A percentile compares a stretch with the other conserved stretches of the same genome.
Evolutionary conservation across 192 early-diverging fungal species (phyloP).

Genomic region (Phlyctochytrium bullatum): DNA sequence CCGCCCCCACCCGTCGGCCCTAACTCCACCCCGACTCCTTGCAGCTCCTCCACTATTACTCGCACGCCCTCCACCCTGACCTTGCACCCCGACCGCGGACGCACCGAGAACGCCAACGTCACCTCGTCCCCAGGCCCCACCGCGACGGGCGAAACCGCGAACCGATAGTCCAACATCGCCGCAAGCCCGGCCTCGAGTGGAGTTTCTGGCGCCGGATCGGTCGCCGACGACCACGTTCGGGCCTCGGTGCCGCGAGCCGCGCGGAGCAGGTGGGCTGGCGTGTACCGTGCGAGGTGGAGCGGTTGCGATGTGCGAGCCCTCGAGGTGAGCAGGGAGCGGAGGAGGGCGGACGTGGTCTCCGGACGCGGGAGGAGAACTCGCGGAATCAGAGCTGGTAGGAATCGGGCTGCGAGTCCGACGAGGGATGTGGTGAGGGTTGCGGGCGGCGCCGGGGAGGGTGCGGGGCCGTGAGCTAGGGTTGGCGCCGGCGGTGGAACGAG

Average conservation of each 20-base stretch:
- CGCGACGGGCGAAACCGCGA: constrained; percentile 4
- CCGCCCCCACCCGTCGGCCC: background rate
- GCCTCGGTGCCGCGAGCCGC: background rate
- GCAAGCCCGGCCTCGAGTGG: background rate
- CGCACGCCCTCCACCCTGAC: constrained; percentile 15
- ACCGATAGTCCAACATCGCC: constrained; percentile 12
- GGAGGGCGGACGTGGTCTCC: background rate
- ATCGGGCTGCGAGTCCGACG: background rate
- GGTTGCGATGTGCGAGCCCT: background rate
- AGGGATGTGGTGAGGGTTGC: background rate
- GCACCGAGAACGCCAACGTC: constrained; percentile 16
- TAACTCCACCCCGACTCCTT: constrained; percentile 21
- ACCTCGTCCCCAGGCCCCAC: constrained; percentile 21
- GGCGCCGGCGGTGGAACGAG: background rate
- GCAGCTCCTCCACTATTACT: constrained; percentile 24
- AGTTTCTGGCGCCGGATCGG: constrained; percentile 1
- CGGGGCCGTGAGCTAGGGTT: background rate
- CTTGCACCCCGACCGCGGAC: constrained; percentile 4
- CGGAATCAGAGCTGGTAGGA: too few relatives aligned
- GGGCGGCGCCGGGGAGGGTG: background rate
- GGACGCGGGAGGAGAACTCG: too few relatives aligned
- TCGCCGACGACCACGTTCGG: constrained; percentile 16
- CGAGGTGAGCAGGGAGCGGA: background rate
- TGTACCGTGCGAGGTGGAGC: constrained; percentile 10
- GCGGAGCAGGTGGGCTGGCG: constrained; percentile 7